A percentile compares a stretch with the other conserved stretches of the same genome.
Evolutionary conservation across 495 filamentous ascomycete genomes (phyloP).

Genomic region (Amniculicola lignicola): DNA sequence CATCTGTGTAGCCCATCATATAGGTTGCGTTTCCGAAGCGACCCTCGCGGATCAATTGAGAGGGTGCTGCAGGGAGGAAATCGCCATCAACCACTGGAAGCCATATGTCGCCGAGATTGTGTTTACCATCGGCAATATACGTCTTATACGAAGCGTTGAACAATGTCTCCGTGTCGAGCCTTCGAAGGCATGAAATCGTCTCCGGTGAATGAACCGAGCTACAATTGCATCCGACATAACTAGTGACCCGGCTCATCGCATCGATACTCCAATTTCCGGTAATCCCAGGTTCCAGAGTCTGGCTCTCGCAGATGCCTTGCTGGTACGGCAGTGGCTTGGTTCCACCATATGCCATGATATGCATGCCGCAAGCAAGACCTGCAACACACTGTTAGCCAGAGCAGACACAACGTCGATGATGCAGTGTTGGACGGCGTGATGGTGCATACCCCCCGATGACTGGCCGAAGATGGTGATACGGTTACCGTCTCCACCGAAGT

Average conservation of each 20-base stretch:
- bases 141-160: slow-evolving; percentile 12
- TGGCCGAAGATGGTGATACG: slow-evolving; percentile 41
- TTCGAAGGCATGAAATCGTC: slow-evolving; percentile 7
- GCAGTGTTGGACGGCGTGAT: too few species aligned
- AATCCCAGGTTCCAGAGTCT: slow-evolving; percentile 21
- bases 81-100: slow-evolving; percentile 17
- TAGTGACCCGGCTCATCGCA: slow-evolving; percentile 4
- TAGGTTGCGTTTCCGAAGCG: slow-evolving; percentile 9
- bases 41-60: slow-evolving; percentile 10
- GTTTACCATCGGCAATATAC: neutral
- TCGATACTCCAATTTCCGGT: slow-evolving; percentile 17
- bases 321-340: slow-evolving; percentile 11
- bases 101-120: slow-evolving; percentile 24
- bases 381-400: neutral
- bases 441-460: slow-evolving; percentile 35
- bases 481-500: slow-evolving; percentile 43
- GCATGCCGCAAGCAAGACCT: slow-evolving; percentile 17
- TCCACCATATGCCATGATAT: slow-evolving; percentile 20
- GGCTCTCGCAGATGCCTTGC: slow-evolving; percentile 7
- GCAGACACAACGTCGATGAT: neutral
- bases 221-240: slow-evolving; percentile 11
- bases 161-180: neutral
- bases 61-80: slow-evolving; percentile 22
- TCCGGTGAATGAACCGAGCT: slow-evolving; percentile 7
- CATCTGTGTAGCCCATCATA: slow-evolving; percentile 18